A percentile compares a stretch with the other conserved stretches of the same genome.
phyloP scores from a whole-genome alignment of 768 basidiomycete species.

The Lentinula sp. region DNA sequence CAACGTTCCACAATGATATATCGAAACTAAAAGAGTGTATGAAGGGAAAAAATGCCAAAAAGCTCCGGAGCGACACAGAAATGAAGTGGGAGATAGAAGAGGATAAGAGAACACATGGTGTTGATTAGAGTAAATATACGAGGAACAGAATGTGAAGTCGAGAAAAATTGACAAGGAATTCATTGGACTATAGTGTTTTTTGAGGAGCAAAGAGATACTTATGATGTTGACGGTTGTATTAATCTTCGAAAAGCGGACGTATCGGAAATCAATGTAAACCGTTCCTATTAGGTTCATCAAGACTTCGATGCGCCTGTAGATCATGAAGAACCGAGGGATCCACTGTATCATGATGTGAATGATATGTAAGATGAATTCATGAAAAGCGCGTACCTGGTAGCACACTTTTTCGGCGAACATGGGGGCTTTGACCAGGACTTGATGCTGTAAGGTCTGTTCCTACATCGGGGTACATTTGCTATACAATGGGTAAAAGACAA shows the following conservation, averaged over 20 bases:
- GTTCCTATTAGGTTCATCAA: slow-evolving; percentile 43
- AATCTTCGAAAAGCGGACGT: neutral
- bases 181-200: neutral
- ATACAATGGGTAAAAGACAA: slow-evolving; percentile 7
- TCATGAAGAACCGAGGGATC: slow-evolving; percentile 87
- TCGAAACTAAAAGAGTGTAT: neutral
- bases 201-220: neutral
- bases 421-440: slow-evolving; percentile 51
- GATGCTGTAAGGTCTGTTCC: slow-evolving; percentile 54
- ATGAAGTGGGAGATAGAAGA: neutral
- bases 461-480: slow-evolving; percentile 68
- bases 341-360: slow-evolving; percentile 37
- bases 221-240: neutral
- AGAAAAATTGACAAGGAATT: neutral
- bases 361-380: slow-evolving; percentile 11
- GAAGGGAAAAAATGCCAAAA: neutral
- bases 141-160: neutral
- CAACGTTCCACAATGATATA: neutral
- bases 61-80: neutral
- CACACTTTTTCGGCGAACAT: slow-evolving; percentile 92
- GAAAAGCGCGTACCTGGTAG: slow-evolving; percentile 62
- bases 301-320: slow-evolving; percentile 79
- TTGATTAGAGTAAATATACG: neutral
- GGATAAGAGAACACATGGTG: neutral
- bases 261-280: slow-evolving; percentile 7